Conservation (phyloP, 495 filamentous ascomycete genomes). For the Aspergillus sparsus region DNA sequence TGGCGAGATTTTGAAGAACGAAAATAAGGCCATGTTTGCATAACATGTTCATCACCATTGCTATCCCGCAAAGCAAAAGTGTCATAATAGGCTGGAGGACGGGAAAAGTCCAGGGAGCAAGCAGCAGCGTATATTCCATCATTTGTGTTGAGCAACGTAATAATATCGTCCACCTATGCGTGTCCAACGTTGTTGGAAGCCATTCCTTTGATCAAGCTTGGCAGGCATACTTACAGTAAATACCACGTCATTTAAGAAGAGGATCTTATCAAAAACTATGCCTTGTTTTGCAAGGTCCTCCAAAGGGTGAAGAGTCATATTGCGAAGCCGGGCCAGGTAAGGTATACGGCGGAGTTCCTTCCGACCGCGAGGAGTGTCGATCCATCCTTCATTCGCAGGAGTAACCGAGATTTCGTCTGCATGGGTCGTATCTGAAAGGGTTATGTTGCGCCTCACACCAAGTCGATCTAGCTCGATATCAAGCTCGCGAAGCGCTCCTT, state of each 20-base stretch:
- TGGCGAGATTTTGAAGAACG: slow-evolving; percentile 57
- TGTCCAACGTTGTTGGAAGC: neutral
- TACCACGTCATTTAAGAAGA: slow-evolving; percentile 77
- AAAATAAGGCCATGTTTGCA: slow-evolving; percentile 80
- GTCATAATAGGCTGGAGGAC: slow-evolving; percentile 73
- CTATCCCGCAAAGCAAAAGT: slow-evolving; percentile 81
- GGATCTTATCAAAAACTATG: slow-evolving; percentile 63
- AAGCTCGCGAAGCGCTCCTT: slow-evolving; percentile 62
- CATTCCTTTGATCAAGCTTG: neutral
- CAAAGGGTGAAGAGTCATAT: slow-evolving; percentile 53
- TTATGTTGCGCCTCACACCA: slow-evolving; percentile 56
- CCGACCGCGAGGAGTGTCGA: slow-evolving; percentile 9
- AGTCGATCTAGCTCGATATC: slow-evolving; percentile 54
- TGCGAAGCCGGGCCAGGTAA: slow-evolving; percentile 65
- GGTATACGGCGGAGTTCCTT: slow-evolving; percentile 67
- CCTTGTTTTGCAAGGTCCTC: slow-evolving; percentile 44
- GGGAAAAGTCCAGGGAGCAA: slow-evolving; percentile 76
- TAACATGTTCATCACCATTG: slow-evolving; percentile 59
- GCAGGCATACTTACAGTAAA: slow-evolving; percentile 55
- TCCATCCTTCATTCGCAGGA: slow-evolving; percentile 36
- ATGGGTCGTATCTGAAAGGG: slow-evolving; percentile 55
- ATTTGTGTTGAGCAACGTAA: slow-evolving; percentile 70
- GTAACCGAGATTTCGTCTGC: slow-evolving; percentile 49
- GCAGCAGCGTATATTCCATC: slow-evolving; percentile 75
- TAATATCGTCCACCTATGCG: slow-evolving; percentile 58